Evolutionary conservation across 352 stramenopile genomes (phyloP).

Genomic region (Pythium vanterpoolii): DNA sequence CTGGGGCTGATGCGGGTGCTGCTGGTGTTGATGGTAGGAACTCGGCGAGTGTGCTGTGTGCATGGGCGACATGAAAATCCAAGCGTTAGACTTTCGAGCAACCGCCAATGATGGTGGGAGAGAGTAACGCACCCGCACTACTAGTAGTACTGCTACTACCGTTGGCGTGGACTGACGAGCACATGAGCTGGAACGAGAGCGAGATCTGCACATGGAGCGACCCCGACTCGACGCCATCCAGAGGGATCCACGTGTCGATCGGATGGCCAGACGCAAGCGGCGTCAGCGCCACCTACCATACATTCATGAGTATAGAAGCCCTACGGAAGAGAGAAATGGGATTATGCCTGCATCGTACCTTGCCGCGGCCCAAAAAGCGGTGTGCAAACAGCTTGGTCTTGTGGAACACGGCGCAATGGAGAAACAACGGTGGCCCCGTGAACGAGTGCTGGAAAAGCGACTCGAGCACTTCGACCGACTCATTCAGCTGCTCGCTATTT

Average conservation of each 20-base stretch:
- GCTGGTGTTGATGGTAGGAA: slow-evolving; percentile 20
- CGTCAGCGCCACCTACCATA: slow-evolving; percentile 40
- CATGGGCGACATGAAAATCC: slow-evolving; percentile 27
- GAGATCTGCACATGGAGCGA: slow-evolving; percentile 54
- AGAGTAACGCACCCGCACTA: background rate
- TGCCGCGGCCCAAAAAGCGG: slow-evolving; percentile 67
- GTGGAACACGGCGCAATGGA: slow-evolving; percentile 68
- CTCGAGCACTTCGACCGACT: slow-evolving; percentile 38
- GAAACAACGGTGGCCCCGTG: slow-evolving; percentile 49
- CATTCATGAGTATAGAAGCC: background rate
- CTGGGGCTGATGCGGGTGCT: background rate
- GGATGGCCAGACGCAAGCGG: slow-evolving; percentile 54
- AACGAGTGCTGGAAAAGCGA: slow-evolving; percentile 62
- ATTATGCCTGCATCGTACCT: slow-evolving; percentile 30
- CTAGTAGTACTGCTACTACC: no score
- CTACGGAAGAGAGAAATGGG: background rate
- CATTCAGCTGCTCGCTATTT: slow-evolving; percentile 21
- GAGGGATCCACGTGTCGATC: slow-evolving; percentile 66
- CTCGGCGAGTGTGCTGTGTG: slow-evolving; percentile 31
- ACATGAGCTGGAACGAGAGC: slow-evolving; percentile 84
- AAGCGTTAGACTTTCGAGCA: slow-evolving; percentile 14
- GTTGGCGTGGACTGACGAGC: slow-evolving; percentile 39
- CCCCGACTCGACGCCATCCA: slow-evolving; percentile 56
- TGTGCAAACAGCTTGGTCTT: slow-evolving; percentile 80
- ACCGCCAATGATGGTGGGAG: background rate